Percentiles rank a stretch among this genome's conserved stretches.
phyloP scores from a whole-genome alignment of 495 filamentous ascomycete genomes.

The Sporormia fimetaria region DNA sequence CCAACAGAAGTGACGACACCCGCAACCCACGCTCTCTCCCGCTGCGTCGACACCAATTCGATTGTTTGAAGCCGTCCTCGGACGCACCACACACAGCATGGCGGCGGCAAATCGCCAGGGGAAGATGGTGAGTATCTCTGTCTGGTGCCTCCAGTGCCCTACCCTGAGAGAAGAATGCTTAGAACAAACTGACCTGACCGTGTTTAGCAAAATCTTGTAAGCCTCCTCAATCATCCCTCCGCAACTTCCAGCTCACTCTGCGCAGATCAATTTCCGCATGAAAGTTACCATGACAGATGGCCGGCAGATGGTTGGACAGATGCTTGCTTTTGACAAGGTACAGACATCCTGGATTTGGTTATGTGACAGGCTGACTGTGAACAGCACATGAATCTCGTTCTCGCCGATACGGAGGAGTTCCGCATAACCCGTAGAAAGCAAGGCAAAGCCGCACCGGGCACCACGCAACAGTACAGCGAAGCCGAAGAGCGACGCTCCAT shows the following conservation, averaged over 20 bases:
- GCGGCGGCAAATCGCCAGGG: slow-evolving; percentile 84
- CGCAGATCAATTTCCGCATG: slow-evolving; percentile 99
- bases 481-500: slow-evolving; percentile 93
- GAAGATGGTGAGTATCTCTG: slow-evolving; percentile 77
- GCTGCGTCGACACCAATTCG: neutral
- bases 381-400: slow-evolving; percentile 98
- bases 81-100: slow-evolving; percentile 55
- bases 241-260: slow-evolving; percentile 27
- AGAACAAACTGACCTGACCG: slow-evolving; percentile 55
- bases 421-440: slow-evolving; percentile 86
- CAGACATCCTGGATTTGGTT: neutral
- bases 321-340: slow-evolving; percentile 97
- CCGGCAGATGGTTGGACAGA: slow-evolving; percentile 91
- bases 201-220: slow-evolving; percentile 87
- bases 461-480: slow-evolving; percentile 53
- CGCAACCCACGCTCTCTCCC: too few relatives aligned
- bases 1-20: too few relatives aligned
- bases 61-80: slow-evolving; percentile 69
- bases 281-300: slow-evolving; percentile 90
- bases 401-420: slow-evolving; percentile 98
- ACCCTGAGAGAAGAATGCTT: slow-evolving; percentile 40
- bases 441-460: slow-evolving; percentile 55
- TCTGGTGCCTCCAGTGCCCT: slow-evolving; percentile 29
- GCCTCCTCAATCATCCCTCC: slow-evolving; percentile 31
- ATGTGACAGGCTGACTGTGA: slow-evolving; percentile 1